Percentiles rank a stretch among this genome's conserved stretches.
These are phyloP conservation scores for Penicillium brasilianum DNA, from an alignment of 2,329 filamentous ascomycete species.

Conservation along the genomic window DNA sequence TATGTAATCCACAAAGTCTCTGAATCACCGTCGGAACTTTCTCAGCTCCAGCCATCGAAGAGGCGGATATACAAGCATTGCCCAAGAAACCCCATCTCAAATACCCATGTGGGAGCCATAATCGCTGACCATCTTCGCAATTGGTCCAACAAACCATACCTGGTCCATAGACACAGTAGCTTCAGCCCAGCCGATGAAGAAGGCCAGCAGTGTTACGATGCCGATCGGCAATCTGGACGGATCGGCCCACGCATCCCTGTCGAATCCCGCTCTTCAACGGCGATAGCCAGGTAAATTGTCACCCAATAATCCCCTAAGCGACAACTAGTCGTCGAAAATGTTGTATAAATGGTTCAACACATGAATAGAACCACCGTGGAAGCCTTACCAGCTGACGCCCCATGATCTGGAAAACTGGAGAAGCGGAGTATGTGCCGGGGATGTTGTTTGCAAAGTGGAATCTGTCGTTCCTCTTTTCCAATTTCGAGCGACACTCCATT, in stretches of 20 bases:
- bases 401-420: slow-evolving; percentile 43
- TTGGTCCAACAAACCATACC: slow-evolving; percentile 37
- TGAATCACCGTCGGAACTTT: slow-evolving; percentile 20
- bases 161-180: slow-evolving; percentile 41
- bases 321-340: slow-evolving; percentile 48
- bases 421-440: slow-evolving; percentile 43
- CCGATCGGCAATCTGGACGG: slow-evolving; percentile 41
- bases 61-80: slow-evolving; percentile 32
- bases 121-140: slow-evolving; percentile 38
- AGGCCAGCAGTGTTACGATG: slow-evolving; percentile 39
- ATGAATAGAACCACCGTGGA: slow-evolving; percentile 45
- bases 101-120: slow-evolving; percentile 29
- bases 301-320: slow-evolving; percentile 51
- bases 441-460: slow-evolving; percentile 42
- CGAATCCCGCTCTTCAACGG: slow-evolving; percentile 43
- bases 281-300: slow-evolving; percentile 42
- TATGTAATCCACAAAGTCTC: background rate
- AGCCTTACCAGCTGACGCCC: slow-evolving; percentile 36
- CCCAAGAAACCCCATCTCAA: slow-evolving; percentile 33
- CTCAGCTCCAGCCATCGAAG: slow-evolving; percentile 34
- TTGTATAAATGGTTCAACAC: slow-evolving; percentile 42
- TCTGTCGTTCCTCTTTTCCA: background rate
- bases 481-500: background rate
- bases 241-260: slow-evolving; percentile 44
- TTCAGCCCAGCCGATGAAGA: slow-evolving; percentile 38